A percentile compares a stretch with the other conserved stretches of the same genome.
These are phyloP conservation scores for Conticribra weissflogii DNA, from an alignment of 108 stramenopile species.

Conservation along the genomic window DNA sequence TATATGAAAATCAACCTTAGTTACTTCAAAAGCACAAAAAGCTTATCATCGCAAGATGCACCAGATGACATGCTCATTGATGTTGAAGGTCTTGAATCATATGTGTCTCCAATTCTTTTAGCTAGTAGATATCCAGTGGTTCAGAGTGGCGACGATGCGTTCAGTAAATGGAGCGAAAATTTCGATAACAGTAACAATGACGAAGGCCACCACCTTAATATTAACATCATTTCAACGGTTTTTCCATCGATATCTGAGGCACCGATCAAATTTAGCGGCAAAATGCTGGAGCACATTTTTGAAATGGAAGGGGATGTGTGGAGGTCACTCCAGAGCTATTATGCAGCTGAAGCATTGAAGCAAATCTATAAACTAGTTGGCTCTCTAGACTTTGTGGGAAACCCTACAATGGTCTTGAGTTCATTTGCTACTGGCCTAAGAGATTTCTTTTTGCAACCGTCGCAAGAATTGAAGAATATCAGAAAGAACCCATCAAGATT, in stretches of 20 bases:
- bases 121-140: conserved; percentile 6
- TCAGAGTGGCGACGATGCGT: conserved; percentile 31
- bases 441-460: conserved; percentile 93
- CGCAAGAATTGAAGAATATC: conserved; percentile 74
- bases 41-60: conserved; percentile 8
- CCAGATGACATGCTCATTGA: conserved; percentile 7
- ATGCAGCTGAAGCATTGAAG: conserved; percentile 62
- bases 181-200: conserved; percentile 8
- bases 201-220: conserved; percentile 17
- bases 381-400: conserved; percentile 94
- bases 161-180: conserved; percentile 47
- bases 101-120: conserved; percentile 7
- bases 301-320: conserved; percentile 44
- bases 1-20: conserved; percentile 75
- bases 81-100: conserved; percentile 11
- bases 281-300: conserved; percentile 62
- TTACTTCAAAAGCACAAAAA: conserved; percentile 70
- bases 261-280: conserved; percentile 84
- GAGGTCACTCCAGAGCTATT: conserved; percentile 41
- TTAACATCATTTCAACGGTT: conserved; percentile 50
- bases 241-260: conserved; percentile 87
- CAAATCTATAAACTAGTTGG: conserved; percentile 96
- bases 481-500: conserved; percentile 88
- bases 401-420: conserved; percentile 88
- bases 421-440: conserved; percentile 88